Evolutionary conservation across 2,329 filamentous ascomycete genomes (phyloP).

Genomic region (Colletotrichum shisoi): DNA sequence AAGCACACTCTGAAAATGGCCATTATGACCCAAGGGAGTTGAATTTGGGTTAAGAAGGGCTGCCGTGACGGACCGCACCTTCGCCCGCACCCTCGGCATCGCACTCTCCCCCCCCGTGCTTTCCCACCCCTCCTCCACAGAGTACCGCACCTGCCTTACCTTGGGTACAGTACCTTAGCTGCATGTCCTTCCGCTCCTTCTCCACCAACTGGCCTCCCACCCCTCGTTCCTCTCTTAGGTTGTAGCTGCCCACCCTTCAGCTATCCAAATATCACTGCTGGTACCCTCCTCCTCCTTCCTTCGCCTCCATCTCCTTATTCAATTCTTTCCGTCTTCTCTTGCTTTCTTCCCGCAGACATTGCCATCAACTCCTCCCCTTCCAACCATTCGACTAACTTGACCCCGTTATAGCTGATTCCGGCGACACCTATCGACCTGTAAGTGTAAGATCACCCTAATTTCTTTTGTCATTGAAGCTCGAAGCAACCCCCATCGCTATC

Average conservation of each 20-base stretch:
- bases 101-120: slow-evolving; percentile 24
- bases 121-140: slow-evolving; percentile 27
- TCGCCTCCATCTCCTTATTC: slow-evolving; percentile 41
- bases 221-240: slow-evolving; percentile 46
- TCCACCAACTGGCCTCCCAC: slow-evolving; percentile 53
- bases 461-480: slow-evolving; percentile 5
- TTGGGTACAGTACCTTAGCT: slow-evolving; percentile 49
- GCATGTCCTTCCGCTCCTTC: slow-evolving; percentile 57
- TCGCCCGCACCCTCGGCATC: too few species aligned
- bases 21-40: too few species aligned
- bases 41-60: too few species aligned
- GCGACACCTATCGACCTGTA: slow-evolving; percentile 69
- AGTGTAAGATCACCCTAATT: slow-evolving; percentile 47
- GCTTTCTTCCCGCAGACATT: slow-evolving; percentile 28
- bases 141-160: slow-evolving; percentile 17
- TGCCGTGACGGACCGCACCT: too few species aligned
- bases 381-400: slow-evolving; percentile 49
- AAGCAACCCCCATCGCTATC: slow-evolving; percentile 3
- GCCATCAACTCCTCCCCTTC: slow-evolving; percentile 45
- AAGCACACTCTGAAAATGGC: too few species aligned
- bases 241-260: slow-evolving; percentile 41
- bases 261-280: slow-evolving; percentile 39
- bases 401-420: slow-evolving; percentile 61
- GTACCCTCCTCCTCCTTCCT: slow-evolving; percentile 40
- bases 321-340: slow-evolving; percentile 17